Percentiles rank a stretch among this genome's conserved stretches.
Conservation (phyloP, 1,139 yeast genomes). For the Candida sp. region DNA sequence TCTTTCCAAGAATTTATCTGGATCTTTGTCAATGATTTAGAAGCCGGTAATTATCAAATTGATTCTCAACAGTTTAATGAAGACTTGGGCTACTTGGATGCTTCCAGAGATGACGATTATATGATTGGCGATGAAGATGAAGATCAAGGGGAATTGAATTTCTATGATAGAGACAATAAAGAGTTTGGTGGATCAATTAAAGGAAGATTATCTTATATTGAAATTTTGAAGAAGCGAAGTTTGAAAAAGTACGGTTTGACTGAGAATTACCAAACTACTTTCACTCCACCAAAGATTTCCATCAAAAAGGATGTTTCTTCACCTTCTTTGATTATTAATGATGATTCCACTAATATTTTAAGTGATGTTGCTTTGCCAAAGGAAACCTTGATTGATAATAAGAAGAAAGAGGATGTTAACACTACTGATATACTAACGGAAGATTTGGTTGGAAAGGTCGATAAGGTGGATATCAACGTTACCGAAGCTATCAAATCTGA, state of each 20-base stretch:
- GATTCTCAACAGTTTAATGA: conserved; percentile 41
- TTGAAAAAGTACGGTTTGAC: conserved; percentile 40
- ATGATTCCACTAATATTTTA: conserved; percentile 6
- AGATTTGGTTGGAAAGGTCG: conserved; percentile 6
- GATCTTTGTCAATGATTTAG: conserved; percentile 47
- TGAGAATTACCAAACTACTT: conserved; percentile 37
- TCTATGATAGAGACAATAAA: conserved; percentile 30
- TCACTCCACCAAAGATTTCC: conserved; percentile 31
- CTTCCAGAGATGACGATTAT: conserved; percentile 42
- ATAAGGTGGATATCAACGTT: conserved; percentile 2
- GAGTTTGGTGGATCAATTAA: conserved; percentile 31
- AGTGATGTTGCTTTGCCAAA: conserved; percentile 34
- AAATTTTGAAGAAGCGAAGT: conserved; percentile 49
- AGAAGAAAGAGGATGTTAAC: conserved; percentile 7
- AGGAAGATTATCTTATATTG: conserved; percentile 44
- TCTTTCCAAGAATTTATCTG: conserved; percentile 54
- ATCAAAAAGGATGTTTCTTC: conserved; percentile 18
- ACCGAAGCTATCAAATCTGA: neutral
- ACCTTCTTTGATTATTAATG: conserved; percentile 10
- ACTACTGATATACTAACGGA: conserved; percentile 6
- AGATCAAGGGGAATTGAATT: conserved; percentile 40
- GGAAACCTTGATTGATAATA: conserved; percentile 41
- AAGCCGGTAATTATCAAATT: conserved; percentile 49
- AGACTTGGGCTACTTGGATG: conserved; percentile 27
- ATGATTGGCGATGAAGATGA: conserved; percentile 50